A percentile compares a stretch with the other conserved stretches of the same genome.
These are phyloP conservation scores for Hirsutella rhossiliensis DNA, from an alignment of 2,329 filamentous ascomycete species.

Conservation along the genomic window DNA sequence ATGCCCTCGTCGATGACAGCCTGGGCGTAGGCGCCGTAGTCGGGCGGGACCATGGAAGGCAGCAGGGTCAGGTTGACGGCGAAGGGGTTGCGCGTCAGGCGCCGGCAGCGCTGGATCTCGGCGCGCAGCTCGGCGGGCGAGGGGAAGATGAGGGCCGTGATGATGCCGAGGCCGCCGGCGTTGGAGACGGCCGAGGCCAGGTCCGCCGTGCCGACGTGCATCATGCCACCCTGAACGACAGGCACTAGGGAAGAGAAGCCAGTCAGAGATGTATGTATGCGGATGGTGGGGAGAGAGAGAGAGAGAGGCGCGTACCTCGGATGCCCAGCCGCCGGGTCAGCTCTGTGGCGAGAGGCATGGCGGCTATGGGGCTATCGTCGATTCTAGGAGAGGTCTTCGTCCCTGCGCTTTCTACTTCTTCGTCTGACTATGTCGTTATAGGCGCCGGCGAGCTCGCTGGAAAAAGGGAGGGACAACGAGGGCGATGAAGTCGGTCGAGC, in stretches of 20 bases:
- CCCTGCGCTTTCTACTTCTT: no score
- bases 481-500: no score
- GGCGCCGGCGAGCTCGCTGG: no score
- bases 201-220: slow-evolving; percentile 74
- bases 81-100: slow-evolving; percentile 70
- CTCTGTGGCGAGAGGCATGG: slow-evolving; percentile 46
- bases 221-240: slow-evolving; percentile 78
- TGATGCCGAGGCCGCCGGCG: slow-evolving; percentile 70
- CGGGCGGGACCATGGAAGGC: slow-evolving; percentile 76
- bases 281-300: not conserved
- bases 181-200: slow-evolving; percentile 66
- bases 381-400: not conserved
- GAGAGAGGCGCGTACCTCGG: slow-evolving; percentile 21
- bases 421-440: no score
- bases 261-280: not conserved
- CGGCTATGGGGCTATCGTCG: not conserved
- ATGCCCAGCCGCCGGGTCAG: slow-evolving; percentile 47
- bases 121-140: slow-evolving; percentile 83
- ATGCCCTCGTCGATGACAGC: slow-evolving; percentile 90
- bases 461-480: no score
- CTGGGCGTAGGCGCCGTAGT: slow-evolving; percentile 86
- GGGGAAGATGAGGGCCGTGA: slow-evolving; percentile 86
- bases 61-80: slow-evolving; percentile 93
- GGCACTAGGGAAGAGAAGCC: slow-evolving; percentile 40
- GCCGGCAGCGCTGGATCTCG: slow-evolving; percentile 80